These are phyloP conservation scores for Coprinellus micaceus DNA, from an alignment of 768 basidiomycete genomes.

Conservation along the genomic window DNA sequence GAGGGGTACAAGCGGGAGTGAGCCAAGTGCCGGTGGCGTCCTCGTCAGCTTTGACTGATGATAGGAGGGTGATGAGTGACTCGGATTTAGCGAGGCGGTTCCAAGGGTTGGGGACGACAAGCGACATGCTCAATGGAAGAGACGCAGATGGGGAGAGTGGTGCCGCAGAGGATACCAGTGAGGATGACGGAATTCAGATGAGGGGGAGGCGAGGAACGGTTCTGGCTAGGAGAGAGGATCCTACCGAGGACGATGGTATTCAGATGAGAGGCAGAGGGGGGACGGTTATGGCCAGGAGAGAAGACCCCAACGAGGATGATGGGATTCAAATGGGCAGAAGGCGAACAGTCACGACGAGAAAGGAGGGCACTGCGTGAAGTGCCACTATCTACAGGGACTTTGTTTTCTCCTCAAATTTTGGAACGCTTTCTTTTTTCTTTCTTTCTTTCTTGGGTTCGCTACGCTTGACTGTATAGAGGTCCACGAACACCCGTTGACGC, in stretches of 20 bases:
- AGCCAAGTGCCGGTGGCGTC: not conserved
- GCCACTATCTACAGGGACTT: too few relatives aligned
- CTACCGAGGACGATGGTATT: not conserved
- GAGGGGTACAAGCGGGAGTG: not conserved
- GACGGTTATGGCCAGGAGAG: not conserved
- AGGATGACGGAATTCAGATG: not conserved
- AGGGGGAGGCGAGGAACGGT: not conserved
- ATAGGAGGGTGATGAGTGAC: conserved; percentile 4
- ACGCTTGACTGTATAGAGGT: too few relatives aligned
- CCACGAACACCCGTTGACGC: too few relatives aligned
- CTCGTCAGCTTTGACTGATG: not conserved
- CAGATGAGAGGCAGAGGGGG: not conserved
- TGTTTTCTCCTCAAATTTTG: too few relatives aligned
- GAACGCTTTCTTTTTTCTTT: too few relatives aligned
- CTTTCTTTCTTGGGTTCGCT: too few relatives aligned
- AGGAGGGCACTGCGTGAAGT: too few relatives aligned
- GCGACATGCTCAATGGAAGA: too few relatives aligned
- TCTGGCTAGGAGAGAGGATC: not conserved
- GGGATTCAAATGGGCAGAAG: not conserved
- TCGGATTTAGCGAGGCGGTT: conserved; percentile 1
- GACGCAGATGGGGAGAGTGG: not conserved
- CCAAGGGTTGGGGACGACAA: too few relatives aligned
- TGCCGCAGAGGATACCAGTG: not conserved
- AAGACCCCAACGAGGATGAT: not conserved
- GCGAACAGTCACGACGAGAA: not conserved